These are phyloP conservation scores for Nectriaceae sp. DNA, from an alignment of 2,329 filamentous ascomycete genomes.

Conservation along the genomic window DNA sequence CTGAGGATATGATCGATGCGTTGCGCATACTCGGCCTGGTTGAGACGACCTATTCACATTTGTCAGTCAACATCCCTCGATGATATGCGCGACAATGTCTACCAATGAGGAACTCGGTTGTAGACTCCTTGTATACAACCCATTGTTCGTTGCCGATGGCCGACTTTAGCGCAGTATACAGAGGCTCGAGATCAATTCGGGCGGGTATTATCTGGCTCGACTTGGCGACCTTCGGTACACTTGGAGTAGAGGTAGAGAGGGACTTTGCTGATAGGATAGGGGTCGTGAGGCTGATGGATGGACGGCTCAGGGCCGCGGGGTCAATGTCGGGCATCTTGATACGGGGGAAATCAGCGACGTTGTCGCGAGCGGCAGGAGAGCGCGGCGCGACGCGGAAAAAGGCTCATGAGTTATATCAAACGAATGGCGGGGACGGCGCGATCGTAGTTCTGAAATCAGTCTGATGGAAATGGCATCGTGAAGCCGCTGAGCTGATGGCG, in stretches of 20 bases:
- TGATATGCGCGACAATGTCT: conserved; percentile 14
- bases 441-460: conserved; percentile 41
- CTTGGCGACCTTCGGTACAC: conserved; percentile 55
- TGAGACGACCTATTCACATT: conserved; percentile 55
- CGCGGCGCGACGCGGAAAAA: conserved; percentile 46
- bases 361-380: conserved; percentile 50
- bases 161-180: conserved; percentile 63
- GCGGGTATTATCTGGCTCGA: conserved; percentile 64
- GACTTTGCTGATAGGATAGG: conserved; percentile 60
- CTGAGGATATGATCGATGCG: conserved; percentile 61
- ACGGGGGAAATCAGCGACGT: conserved; percentile 30
- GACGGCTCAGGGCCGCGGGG: conserved; percentile 67
- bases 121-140: conserved; percentile 64
- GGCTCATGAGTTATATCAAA: conserved; percentile 48
- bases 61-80: conserved; percentile 27
- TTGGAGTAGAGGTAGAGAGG: conserved; percentile 53
- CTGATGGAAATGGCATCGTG: conserved; percentile 48
- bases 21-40: conserved; percentile 61
- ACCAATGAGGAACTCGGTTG: conserved; percentile 66
- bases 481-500: conserved; percentile 43
- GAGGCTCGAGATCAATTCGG: conserved; percentile 67
- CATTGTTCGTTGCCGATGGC: conserved; percentile 63
- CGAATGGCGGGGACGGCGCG: conserved; percentile 39
- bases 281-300: conserved; percentile 58
- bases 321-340: conserved; percentile 68